Evolutionary conservation across 805 yeast genomes (phyloP).

Genomic region (Middelhovenomyces tepae): DNA sequence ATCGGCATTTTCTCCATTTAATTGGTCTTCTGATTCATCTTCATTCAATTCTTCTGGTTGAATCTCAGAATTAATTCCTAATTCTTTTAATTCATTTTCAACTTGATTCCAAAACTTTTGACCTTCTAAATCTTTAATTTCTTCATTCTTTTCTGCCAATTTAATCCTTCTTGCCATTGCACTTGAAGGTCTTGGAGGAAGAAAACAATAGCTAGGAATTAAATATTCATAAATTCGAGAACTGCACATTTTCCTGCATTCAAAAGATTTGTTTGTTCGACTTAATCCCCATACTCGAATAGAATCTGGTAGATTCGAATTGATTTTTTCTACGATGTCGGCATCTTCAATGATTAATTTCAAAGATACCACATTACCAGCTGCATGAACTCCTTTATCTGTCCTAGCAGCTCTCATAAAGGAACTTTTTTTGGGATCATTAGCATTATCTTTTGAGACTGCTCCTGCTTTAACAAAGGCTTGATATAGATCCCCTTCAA

Average conservation of each 20-base stretch:
- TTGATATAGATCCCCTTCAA: conserved; percentile 78
- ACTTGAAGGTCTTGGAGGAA: conserved; percentile 82
- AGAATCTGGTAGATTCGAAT: conserved; percentile 67
- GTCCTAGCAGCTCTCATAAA: conserved; percentile 60
- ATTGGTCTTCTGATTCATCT: too few relatives aligned
- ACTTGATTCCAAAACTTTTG: conserved; percentile 55
- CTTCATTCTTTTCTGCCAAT: conserved; percentile 36
- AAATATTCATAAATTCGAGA: conserved; percentile 93
- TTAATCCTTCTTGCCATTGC: conserved; percentile 52
- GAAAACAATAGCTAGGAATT: conserved; percentile 80
- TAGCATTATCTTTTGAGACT: conserved; percentile 74
- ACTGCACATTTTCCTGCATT: conserved; percentile 90
- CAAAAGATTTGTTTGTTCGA: conserved; percentile 83
- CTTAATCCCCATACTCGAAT: conserved; percentile 90
- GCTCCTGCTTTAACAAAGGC: conserved; percentile 87
- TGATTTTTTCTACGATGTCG: conserved; percentile 65
- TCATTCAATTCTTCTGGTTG: too few relatives aligned
- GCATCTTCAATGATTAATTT: conserved; percentile 79
- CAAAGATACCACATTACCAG: conserved; percentile 81
- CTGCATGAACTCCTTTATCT: conserved; percentile 97
- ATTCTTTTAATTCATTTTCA: conserved; percentile 4
- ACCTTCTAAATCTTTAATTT: conserved; percentile 56
- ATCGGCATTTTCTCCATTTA: too few relatives aligned
- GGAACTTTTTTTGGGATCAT: conserved; percentile 79
- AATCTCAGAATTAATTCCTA: too few relatives aligned